Evolutionary conservation across 495 filamentous ascomycete species (phyloP), one percentile per base, ranked within the genome.

Genomic region (Annulohypoxylon moriforme): DNA sequence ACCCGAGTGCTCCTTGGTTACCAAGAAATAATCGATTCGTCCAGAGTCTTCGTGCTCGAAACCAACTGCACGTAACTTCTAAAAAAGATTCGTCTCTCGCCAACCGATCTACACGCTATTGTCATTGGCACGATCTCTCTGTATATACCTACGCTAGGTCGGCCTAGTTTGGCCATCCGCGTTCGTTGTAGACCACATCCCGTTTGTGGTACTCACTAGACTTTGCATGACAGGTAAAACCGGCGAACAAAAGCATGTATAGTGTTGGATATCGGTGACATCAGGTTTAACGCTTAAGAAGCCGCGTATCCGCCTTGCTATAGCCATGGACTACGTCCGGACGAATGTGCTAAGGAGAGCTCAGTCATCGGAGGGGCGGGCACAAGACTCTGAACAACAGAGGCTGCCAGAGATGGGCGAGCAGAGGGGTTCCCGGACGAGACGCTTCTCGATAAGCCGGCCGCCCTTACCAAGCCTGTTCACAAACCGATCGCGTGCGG

Each of bases 391-490:
- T 18, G 68, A 76, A 59, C 67, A 38, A 38, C 74, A 75, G 50
- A 63, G 69, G 18, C 50, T 44, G n/a, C 53, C 46, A 8, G 76
- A 81, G 59, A 81, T 81, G 78, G 56, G 64, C 24, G 71, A 74
- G 64, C 64, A 60, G 25, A 40, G 24, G 52, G 36, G 25, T 42
- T 13, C 64, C 24, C 55, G 49, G 53, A 29, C 63, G 27, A 71
- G 75, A 47, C 59, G 65, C 29, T 68, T 72, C 40, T 60, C 60
- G 22, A 36, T 71, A 13, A 58, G 59, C 40, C 78, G 79, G 24
- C 80, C 80, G 1, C 36, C 73, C 2, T 64, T 83, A 46, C 77
- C 76, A 25, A 64, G 68, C 36, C 65, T 82, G 38, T 77, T 83
- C 68, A 76, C 76, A 14, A 70, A 76, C 46, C 75, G 75, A 44